phyloP scores from a whole-genome alignment of 495 filamentous ascomycete species.

The Haplographium delicatum region DNA sequence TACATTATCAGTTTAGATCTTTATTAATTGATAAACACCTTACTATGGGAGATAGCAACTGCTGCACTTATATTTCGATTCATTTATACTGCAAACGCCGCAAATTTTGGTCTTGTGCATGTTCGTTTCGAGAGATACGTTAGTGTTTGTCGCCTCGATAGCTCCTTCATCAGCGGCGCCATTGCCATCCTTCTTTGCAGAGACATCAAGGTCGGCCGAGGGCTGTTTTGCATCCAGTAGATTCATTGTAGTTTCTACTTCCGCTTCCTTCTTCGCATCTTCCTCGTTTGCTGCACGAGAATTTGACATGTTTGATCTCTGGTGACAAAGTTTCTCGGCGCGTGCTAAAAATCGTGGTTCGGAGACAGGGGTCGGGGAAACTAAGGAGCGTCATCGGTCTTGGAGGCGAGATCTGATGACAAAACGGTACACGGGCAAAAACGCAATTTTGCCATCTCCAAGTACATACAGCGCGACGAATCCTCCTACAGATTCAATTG shows the following conservation, averaged over 20 bases:
- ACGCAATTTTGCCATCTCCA: slow-evolving; percentile 7
- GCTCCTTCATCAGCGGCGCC: background rate
- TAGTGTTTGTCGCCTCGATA: background rate
- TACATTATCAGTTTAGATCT: slow-evolving; percentile 1
- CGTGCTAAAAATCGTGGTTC: background rate
- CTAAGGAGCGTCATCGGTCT: slow-evolving; percentile 5
- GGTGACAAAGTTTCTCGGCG: background rate
- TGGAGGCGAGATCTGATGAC: slow-evolving; percentile 4
- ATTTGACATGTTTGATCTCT: background rate
- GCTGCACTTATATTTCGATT: slow-evolving; percentile 61
- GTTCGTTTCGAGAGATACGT: background rate
- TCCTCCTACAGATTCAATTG: background rate
- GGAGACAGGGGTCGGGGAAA: background rate
- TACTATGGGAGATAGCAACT: slow-evolving; percentile 60
- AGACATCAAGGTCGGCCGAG: background rate
- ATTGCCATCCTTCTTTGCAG: background rate
- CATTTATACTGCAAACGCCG: slow-evolving; percentile 52
- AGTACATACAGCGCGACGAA: background rate
- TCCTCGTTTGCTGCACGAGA: background rate
- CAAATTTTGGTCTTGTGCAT: slow-evolving; percentile 33
- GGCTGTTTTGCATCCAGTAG: background rate
- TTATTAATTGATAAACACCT: slow-evolving; percentile 19
- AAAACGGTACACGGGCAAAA: background rate
- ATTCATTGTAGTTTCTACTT: slow-evolving; percentile 2
- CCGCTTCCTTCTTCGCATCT: background rate